Evolutionary conservation across 2,329 filamentous ascomycete genomes (phyloP).

Genomic region (Phaeosphaeria sp.): DNA sequence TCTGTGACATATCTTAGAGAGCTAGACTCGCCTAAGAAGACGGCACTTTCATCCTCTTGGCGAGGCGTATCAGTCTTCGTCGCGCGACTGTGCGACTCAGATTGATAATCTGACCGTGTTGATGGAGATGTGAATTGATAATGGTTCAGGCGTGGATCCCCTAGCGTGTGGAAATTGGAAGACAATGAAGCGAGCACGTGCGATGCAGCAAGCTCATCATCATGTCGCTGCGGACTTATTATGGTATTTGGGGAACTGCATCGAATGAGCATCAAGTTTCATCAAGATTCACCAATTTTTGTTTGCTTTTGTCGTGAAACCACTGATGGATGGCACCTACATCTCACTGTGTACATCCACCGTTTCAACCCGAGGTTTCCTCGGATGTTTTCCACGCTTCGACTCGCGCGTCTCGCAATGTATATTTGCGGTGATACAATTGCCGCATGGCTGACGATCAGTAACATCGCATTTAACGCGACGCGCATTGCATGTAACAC

Average conservation of each 20-base stretch:
- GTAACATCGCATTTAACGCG: constrained; percentile 57
- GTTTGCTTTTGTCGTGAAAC: not conserved
- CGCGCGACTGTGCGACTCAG: constrained; percentile 13
- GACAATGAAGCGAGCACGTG: constrained; percentile 39
- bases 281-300: not conserved
- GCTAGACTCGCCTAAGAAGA: constrained; percentile 57
- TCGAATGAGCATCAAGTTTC: not conserved
- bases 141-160: constrained; percentile 18
- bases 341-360: constrained; percentile 15
- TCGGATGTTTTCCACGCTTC: constrained; percentile 51
- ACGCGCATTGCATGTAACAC: constrained; percentile 53
- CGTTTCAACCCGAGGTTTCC: constrained; percentile 29
- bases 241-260: constrained; percentile 7
- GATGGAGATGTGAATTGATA: constrained; percentile 22
- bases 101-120: not conserved
- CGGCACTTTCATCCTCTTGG: constrained; percentile 34
- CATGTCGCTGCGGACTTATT: constrained; percentile 26
- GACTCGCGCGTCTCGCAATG: constrained; percentile 53
- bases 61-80: constrained; percentile 23
- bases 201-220: constrained; percentile 38
- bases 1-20: constrained; percentile 58
- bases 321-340: constrained; percentile 16
- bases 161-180: constrained; percentile 32
- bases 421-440: constrained; percentile 48
- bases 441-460: constrained; percentile 52